A percentile compares a stretch with the other conserved stretches of the same genome.
Conservation (phyloP, 1,139 yeast genomes). For the Pneumocystis jirovecii region DNA sequence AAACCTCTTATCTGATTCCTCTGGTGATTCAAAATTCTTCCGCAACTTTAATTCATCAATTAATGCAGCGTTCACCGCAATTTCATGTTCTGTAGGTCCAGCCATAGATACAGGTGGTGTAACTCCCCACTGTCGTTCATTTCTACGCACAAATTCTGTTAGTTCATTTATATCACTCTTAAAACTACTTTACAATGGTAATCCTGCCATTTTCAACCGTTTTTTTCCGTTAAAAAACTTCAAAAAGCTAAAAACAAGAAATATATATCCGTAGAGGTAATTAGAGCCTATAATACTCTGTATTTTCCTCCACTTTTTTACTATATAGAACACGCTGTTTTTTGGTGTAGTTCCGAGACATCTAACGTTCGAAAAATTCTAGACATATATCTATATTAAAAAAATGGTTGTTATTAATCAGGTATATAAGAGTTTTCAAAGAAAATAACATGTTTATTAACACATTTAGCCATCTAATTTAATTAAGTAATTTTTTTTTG, state of each 20-base stretch:
- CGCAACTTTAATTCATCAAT: conserved; percentile 67
- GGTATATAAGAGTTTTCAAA: background rate
- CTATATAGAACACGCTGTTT: background rate
- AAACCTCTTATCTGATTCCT: conserved; percentile 24
- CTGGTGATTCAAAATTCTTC: conserved; percentile 69
- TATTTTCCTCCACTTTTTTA: background rate
- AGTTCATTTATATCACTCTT: background rate
- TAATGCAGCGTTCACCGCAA: conserved; percentile 54
- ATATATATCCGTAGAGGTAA: too few species aligned
- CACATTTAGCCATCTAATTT: background rate
- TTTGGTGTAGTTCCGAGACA: background rate
- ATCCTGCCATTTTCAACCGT: background rate
- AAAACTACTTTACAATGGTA: background rate
- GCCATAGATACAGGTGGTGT: conserved; percentile 79
- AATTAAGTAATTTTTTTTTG: conserved; percentile 26
- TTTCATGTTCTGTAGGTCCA: conserved; percentile 72
- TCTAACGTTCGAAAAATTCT: background rate
- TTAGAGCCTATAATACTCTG: too few species aligned
- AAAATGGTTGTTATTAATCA: background rate
- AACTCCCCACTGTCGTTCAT: conserved; percentile 43
- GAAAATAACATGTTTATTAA: background rate
- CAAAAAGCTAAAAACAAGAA: background rate
- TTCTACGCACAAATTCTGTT: background rate
- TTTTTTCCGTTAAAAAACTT: background rate
- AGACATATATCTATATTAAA: background rate